Evolutionary conservation across 805 yeast genomes (phyloP).

Genomic region (Candida oleophila): DNA sequence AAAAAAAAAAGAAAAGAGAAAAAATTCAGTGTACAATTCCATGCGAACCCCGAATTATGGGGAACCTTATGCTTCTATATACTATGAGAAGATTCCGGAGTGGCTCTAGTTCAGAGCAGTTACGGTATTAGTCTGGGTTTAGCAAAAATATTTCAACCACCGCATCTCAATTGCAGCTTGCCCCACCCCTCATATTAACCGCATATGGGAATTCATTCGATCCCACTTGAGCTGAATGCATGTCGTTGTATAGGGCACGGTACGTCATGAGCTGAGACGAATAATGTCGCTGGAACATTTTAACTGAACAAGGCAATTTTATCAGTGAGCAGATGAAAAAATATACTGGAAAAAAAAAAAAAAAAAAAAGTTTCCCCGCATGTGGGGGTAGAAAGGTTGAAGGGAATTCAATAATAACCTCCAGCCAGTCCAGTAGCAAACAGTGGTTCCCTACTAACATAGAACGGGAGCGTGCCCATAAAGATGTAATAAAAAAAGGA

Average conservation of each 20-base stretch:
- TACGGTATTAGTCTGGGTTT: neutral
- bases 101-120: no score
- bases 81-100: neutral
- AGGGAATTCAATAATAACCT: neutral
- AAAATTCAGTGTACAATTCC: neutral
- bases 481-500: no score
- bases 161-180: neutral
- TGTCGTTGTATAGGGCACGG: neutral
- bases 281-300: neutral
- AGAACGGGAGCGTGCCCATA: neutral
- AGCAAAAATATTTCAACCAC: no score
- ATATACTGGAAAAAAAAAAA: neutral
- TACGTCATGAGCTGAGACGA: neutral
- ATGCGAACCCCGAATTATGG: neutral
- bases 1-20: neutral
- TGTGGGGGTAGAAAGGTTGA: neutral
- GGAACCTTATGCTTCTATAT: neutral
- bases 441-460: neutral
- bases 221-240: neutral
- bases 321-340: neutral
- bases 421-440: no score
- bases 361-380: neutral
- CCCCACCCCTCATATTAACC: neutral
- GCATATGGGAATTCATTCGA: neutral
- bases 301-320: constrained; percentile 2